Base-by-base conservation (phyloP, 345 rosid species). In the Camelina neglecta region DNA sequence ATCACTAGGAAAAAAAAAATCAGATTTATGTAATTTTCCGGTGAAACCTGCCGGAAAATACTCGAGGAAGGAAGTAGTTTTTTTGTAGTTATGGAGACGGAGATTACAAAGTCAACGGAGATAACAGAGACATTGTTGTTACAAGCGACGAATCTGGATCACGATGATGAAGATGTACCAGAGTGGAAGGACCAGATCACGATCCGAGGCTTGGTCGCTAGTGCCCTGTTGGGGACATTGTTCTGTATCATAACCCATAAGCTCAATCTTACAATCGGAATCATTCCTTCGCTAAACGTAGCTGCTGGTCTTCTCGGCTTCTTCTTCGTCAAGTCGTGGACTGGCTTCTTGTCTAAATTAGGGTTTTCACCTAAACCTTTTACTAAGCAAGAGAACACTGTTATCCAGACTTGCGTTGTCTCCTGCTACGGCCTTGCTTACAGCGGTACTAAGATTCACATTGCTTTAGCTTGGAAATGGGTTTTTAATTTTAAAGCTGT, bases 161-260 rank as follows among this genome's bases (percentile, higher is more conserved):
- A 13, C 23, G 47, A 38, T 3, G 33, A 38, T 1, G 73, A 66
- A 54, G 72, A 78, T 42, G 89, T 87, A 7, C 98, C 98, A 2
- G 86, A 86, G 24, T 92, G 97, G 97, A 83, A 85, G 76, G 93
- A 92, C 4, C 98, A 93, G 86, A 90, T 93, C 79, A 93, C 98
- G 24, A 76, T 83, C 54, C 81, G 98, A 64, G 95, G 93, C 42
- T 81, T 90, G 36, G 79, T 65, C 2, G 89, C 80, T 56, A 89
- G 98, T 80, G 91, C 86, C 11, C 2, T 89, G 21, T 48, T 93
- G 36, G 96, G 96, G 47, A 8, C 77, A 4, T 83, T 93, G 59
- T 93, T 93, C 81, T 93, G 93, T 78, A 83, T 93, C 78, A 89
- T 93, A 73, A 87, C 98, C 0, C 96, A 93, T 81, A 90, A 87